Base-by-base conservation (phyloP, 352 stramenopile species). In the Globisporangium polare region DNA sequence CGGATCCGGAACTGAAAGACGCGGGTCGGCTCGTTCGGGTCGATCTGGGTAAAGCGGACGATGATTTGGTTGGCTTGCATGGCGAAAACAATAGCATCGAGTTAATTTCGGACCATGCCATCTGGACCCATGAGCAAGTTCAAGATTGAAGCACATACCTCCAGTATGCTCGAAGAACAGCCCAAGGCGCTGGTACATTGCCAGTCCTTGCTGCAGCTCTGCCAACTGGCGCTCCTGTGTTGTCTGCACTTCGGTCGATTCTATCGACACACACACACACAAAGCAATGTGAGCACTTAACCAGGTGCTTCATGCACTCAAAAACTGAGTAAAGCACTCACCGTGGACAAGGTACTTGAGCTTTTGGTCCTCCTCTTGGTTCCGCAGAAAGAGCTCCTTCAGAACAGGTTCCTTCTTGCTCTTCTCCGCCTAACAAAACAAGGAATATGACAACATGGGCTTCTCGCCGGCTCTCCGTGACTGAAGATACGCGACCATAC, bases 1-100 rank as follows among this genome's bases (percentile, higher is more conserved):
- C 79, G 81, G 53, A 94, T 82, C 5, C 72, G 70, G 61, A 92
- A 94, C 7, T 72, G 86, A 61, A 92, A 94, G 53, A 80, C 80
- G 29, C 84, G 80, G 54, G 61, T 61, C 17, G 73, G 77, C 33
- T 83, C 68, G n/a, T 73, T 58, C 2, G 66, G 58, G 62, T 94
- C 80, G 55, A 94, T 80, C 47, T 91, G 82, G 26, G 77, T 89
- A 59, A 94, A 90, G 20, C 74, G 69, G 17, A 90, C 82, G 8
- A 75, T 63, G 12, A 93, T 77, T 13, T 84, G 80, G 52, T 89
- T 73, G 53, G 67, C 84, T 90, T n/a, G 1, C 20, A 22, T 24
- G 29, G 29, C 8, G 7, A 46, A 26, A 29, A 68, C 37, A 35
- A 47, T 31, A 42, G 29, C 29, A 55, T 57, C n/a, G 22, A 58